These are phyloP conservation scores for Coprinopsis strossmayeri DNA, from an alignment of 768 basidiomycete species.

Conservation along the genomic window DNA sequence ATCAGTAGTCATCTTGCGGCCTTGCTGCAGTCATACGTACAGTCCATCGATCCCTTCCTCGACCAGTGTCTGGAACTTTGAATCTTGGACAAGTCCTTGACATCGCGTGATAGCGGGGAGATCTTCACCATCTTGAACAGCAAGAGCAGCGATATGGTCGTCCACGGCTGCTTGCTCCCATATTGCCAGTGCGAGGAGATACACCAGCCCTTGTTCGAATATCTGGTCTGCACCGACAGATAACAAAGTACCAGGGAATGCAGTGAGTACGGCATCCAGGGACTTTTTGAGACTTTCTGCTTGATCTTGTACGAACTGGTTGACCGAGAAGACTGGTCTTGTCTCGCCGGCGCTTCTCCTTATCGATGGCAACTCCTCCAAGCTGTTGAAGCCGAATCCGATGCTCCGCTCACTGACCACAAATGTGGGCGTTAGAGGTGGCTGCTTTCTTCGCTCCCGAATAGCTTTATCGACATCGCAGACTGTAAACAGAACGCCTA, in stretches of 20 bases:
- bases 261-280: background rate
- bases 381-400: too few relatives aligned
- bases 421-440: background rate
- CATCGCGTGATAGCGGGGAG: constrained; percentile 2
- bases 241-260: background rate
- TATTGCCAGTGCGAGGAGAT: background rate
- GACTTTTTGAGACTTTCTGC: background rate
- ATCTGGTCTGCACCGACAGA: constrained; percentile 1
- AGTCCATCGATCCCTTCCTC: background rate
- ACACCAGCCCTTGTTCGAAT: background rate
- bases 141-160: constrained; percentile 3
- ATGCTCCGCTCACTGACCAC: background rate
- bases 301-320: constrained; percentile 2
- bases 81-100: constrained; percentile 1
- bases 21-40: constrained; percentile 1
- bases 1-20: too few relatives aligned
- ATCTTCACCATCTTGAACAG: background rate
- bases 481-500: constrained; percentile 4
- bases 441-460: background rate
- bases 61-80: background rate
- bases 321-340: background rate
- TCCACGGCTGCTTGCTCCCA: constrained; percentile 4
- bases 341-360: too few relatives aligned
- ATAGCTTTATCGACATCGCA: background rate
- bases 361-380: too few relatives aligned